A percentile compares a stretch with the other conserved stretches of the same genome.
Evolutionary conservation across 2,329 filamentous ascomycete genomes (phyloP).

Genomic region (Nemania bipapillata): DNA sequence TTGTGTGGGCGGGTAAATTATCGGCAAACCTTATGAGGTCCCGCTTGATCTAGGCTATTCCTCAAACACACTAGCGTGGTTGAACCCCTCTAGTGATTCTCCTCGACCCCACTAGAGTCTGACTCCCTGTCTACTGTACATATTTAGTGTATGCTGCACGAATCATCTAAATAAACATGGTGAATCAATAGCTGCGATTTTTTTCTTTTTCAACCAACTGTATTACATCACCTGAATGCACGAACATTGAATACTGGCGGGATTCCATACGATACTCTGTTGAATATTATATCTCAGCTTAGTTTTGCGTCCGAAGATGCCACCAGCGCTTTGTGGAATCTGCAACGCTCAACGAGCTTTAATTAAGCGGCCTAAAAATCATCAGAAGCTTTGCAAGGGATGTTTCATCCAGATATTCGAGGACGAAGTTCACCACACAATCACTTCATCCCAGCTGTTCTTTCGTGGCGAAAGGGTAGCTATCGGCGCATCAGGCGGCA

Average conservation of each 20-base stretch:
- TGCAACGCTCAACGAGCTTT: conserved; percentile 83
- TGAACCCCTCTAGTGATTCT: conserved; percentile 39
- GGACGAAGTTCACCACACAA: conserved; percentile 92
- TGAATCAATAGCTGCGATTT: background rate
- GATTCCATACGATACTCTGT: background rate
- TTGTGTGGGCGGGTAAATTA: conserved; percentile 48
- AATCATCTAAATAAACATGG: background rate
- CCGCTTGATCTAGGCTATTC: conserved; percentile 23
- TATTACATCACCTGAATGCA: too few relatives aligned
- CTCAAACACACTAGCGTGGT: conserved; percentile 21
- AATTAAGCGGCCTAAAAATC: conserved; percentile 93
- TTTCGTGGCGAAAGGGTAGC: conserved; percentile 84
- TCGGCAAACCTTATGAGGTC: conserved; percentile 38
- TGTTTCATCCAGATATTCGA: conserved; percentile 93
- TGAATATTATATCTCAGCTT: background rate
- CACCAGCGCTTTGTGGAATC: conserved; percentile 77
- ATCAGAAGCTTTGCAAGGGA: conserved; percentile 87
- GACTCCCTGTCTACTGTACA: background rate
- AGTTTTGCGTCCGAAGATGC: conserved; percentile 65
- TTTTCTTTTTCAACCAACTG: background rate
- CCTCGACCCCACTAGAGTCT: conserved; percentile 14
- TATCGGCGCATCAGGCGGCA: conserved; percentile 95
- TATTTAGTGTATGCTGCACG: background rate
- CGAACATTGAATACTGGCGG: background rate
- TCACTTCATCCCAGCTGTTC: conserved; percentile 84